phyloP scores from a whole-genome alignment of 2,329 filamentous ascomycete genomes.

The Dactylella cylindrospora region DNA sequence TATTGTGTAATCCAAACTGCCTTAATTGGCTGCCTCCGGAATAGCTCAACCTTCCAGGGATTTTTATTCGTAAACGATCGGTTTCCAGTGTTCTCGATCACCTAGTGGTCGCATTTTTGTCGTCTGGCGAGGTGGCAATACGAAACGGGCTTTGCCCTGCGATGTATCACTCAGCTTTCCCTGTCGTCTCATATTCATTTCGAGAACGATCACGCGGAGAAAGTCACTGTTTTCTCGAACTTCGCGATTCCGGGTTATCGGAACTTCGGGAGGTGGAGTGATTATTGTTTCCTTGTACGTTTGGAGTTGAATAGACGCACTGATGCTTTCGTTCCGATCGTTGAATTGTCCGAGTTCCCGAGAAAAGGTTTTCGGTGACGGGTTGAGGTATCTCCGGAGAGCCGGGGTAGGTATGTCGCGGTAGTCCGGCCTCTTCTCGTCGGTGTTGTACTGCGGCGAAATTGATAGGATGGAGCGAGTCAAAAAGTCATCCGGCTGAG shows the following conservation, averaged over 20 bases:
- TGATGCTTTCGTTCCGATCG: conserved; percentile 56
- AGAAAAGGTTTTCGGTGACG: conserved; percentile 55
- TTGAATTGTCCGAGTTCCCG: conserved; percentile 51
- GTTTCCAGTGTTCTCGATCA: conserved; percentile 35
- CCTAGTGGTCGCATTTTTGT: conserved; percentile 43
- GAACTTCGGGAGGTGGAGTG: conserved; percentile 24
- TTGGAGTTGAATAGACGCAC: conserved; percentile 71
- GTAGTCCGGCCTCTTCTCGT: conserved; percentile 66
- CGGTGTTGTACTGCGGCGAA: conserved; percentile 65
- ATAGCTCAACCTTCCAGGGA: conserved; percentile 1
- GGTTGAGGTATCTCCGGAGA: conserved; percentile 68
- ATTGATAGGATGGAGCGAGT: conserved; percentile 69
- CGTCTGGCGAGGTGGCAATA: conserved; percentile 65
- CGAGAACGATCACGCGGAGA: conserved; percentile 70
- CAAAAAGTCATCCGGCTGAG: conserved; percentile 67
- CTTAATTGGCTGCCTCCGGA: conserved; percentile 24
- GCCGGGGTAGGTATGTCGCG: conserved; percentile 67
- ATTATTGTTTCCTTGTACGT: conserved; percentile 59
- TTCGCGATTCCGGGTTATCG: conserved; percentile 56
- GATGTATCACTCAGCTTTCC: conserved; percentile 68
- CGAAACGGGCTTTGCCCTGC: conserved; percentile 68
- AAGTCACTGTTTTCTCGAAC: conserved; percentile 71
- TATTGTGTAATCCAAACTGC: conserved; percentile 12
- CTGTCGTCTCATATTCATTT: conserved; percentile 69
- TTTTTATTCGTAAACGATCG: conserved; percentile 28